phyloP scores from a whole-genome alignment of 495 filamentous ascomycete species.

The Neurospora tetraspora region DNA sequence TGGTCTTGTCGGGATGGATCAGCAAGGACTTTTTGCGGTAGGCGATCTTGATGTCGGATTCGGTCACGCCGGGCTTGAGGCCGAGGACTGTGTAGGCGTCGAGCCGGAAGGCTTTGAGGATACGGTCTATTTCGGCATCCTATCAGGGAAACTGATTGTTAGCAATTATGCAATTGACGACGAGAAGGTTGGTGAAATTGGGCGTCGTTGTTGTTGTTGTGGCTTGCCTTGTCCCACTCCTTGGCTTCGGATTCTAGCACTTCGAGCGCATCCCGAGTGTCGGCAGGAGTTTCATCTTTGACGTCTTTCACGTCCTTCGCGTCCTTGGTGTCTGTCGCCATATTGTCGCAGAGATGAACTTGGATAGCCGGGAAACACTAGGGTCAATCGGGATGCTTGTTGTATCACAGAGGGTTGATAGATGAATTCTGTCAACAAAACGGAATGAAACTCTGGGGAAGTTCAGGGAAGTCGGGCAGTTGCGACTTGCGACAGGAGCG shows the following conservation, averaged over 20 bases:
- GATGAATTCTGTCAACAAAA: not conserved
- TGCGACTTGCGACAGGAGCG: not conserved
- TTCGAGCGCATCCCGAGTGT: conserved; percentile 58
- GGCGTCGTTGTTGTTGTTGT: not conserved
- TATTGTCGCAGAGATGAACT: not conserved
- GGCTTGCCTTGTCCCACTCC: conserved; percentile 72
- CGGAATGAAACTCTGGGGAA: not conserved
- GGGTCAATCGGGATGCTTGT: not conserved
- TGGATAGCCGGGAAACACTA: not conserved
- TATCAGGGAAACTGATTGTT: conserved; percentile 25
- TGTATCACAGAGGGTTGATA: not conserved
- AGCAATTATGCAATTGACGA: not conserved
- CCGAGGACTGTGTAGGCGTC: conserved; percentile 95
- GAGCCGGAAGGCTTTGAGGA: conserved; percentile 78
- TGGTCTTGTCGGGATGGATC: conserved; percentile 97
- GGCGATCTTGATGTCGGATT: conserved; percentile 86
- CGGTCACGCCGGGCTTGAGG: conserved; percentile 88
- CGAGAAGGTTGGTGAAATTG: not conserved
- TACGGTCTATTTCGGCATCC: conserved; percentile 95
- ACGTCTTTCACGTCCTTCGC: not conserved
- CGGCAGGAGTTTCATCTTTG: conserved; percentile 19
- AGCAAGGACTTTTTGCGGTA: conserved; percentile 96
- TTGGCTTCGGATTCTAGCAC: conserved; percentile 77
- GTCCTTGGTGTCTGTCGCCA: conserved; percentile 5
- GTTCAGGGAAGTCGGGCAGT: not conserved